phyloP scores from a whole-genome alignment of 345 rosid genomes.

The Streptanthus diversifolius region DNA sequence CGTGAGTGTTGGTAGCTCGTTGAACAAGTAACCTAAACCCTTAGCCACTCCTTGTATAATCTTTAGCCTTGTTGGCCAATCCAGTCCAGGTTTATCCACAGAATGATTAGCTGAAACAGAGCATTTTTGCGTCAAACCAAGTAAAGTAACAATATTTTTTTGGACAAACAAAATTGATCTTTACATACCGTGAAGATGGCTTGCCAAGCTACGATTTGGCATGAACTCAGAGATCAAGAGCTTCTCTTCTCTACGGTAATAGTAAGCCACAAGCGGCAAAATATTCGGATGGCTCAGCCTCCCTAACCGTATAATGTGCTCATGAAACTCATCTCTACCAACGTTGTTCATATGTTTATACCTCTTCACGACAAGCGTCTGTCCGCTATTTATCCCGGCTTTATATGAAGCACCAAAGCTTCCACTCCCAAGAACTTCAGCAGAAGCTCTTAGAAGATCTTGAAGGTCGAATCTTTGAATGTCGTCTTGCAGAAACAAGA shows the following conservation, averaged over 20 bases:
- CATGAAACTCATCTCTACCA: conserved; percentile 64
- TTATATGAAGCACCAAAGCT: conserved; percentile 77
- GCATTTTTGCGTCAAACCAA: background rate
- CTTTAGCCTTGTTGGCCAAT: conserved; percentile 59
- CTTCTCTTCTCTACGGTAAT: conserved; percentile 73
- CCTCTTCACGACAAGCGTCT: conserved; percentile 66
- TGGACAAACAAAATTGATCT: background rate
- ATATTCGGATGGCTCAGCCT: conserved; percentile 58
- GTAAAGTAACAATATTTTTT: background rate
- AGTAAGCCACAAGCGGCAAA: conserved; percentile 52
- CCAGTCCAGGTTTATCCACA: conserved; percentile 43
- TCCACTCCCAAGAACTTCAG: conserved; percentile 82
- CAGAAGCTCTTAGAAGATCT: conserved; percentile 66
- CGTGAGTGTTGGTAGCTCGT: conserved; percentile 46
- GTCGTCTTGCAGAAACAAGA: conserved; percentile 52
- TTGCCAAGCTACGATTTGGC: conserved; percentile 60
- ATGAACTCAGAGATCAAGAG: conserved; percentile 55
- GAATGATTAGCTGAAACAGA: conserved; percentile 55
- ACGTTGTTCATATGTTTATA: conserved; percentile 69
- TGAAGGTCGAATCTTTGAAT: conserved; percentile 57
- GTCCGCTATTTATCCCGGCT: conserved; percentile 40
- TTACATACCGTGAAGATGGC: conserved; percentile 63
- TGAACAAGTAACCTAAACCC: conserved; percentile 61
- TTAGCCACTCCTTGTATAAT: conserved; percentile 62
- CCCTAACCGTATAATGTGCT: conserved; percentile 64